Conservation (phyloP, 352 stramenopile genomes). For the Pythium sukuiense region DNA sequence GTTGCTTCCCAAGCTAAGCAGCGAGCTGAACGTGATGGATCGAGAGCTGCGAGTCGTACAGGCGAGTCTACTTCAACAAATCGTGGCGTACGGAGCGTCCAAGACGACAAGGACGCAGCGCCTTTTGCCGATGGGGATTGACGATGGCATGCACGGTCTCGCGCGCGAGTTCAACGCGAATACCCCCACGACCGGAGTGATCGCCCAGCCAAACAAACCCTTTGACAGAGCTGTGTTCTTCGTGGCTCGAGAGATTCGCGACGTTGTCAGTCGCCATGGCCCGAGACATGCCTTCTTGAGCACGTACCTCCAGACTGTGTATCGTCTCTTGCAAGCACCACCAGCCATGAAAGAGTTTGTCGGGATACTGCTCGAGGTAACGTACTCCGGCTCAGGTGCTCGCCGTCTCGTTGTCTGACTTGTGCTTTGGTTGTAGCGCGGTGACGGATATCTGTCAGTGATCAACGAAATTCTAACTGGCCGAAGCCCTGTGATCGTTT, state of each 20-base stretch:
- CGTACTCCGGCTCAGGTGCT: slow-evolving; percentile 3
- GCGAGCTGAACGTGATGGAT: slow-evolving; percentile 57
- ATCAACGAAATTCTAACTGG: slow-evolving; percentile 66
- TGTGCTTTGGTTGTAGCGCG: slow-evolving; percentile 38
- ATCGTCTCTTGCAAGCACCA: slow-evolving; percentile 61
- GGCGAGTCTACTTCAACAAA: slow-evolving; percentile 56
- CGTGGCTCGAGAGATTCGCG: slow-evolving; percentile 65
- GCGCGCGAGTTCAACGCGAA: slow-evolving; percentile 81
- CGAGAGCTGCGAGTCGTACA: slow-evolving; percentile 71
- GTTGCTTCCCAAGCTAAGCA: slow-evolving; percentile 14
- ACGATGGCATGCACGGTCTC: slow-evolving; percentile 76
- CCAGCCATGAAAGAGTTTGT: slow-evolving; percentile 77
- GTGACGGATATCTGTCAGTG: slow-evolving; percentile 67
- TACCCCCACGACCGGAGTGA: slow-evolving; percentile 67
- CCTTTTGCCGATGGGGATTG: slow-evolving; percentile 59
- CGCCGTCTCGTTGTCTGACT: not conserved
- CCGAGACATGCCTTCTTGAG: slow-evolving; percentile 60
- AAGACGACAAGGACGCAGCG: slow-evolving; percentile 68
- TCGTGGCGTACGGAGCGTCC: slow-evolving; percentile 53
- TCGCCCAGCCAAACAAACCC: slow-evolving; percentile 71
- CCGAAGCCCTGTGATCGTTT: slow-evolving; percentile 52
- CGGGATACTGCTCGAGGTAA: slow-evolving; percentile 71
- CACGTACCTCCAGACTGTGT: slow-evolving; percentile 78
- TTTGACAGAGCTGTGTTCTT: slow-evolving; percentile 74
- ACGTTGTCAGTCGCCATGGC: slow-evolving; percentile 62